Conservation (phyloP, 768 basidiomycete species). For the Boletus edulis region DNA sequence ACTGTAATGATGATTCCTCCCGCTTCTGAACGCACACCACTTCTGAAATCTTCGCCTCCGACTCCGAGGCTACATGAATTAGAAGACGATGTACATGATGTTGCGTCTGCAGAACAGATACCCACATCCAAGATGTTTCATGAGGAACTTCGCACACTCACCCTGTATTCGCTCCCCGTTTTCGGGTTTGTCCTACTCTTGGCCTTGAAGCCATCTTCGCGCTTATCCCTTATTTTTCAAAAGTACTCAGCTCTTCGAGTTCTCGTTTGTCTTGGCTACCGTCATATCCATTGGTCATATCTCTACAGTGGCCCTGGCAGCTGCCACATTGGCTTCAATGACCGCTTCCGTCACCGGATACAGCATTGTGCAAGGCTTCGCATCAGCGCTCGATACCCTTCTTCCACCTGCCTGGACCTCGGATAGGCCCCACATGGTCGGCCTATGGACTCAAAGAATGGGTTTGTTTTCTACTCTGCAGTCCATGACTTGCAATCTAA, state of each 20-base stretch:
- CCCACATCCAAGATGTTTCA: constrained; percentile 38
- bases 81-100: constrained; percentile 22
- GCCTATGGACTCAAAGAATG: constrained; percentile 90
- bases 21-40: constrained; percentile 54
- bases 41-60: constrained; percentile 44
- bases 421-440: constrained; percentile 75
- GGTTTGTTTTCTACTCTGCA: constrained; percentile 40
- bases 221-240: neutral
- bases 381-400: constrained; percentile 87
- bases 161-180: constrained; percentile 67
- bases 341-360: constrained; percentile 56
- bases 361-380: constrained; percentile 81
- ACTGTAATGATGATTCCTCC: neutral
- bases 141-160: constrained; percentile 59
- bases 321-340: constrained; percentile 72
- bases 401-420: constrained; percentile 96
- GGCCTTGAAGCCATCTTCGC: neutral
- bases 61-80: constrained; percentile 58
- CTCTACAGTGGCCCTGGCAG: constrained; percentile 86
- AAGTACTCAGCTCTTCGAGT: constrained; percentile 84
- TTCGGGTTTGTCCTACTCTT: constrained; percentile 51
- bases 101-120: constrained; percentile 14
- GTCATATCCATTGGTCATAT: constrained; percentile 90
- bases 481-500: constrained; percentile 2
- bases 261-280: constrained; percentile 78